A percentile compares a stretch with the other conserved stretches of the same genome.
These are phyloP conservation scores for Corchorus capsularis DNA, from an alignment of 345 rosid genomes.

Conservation along the genomic window DNA sequence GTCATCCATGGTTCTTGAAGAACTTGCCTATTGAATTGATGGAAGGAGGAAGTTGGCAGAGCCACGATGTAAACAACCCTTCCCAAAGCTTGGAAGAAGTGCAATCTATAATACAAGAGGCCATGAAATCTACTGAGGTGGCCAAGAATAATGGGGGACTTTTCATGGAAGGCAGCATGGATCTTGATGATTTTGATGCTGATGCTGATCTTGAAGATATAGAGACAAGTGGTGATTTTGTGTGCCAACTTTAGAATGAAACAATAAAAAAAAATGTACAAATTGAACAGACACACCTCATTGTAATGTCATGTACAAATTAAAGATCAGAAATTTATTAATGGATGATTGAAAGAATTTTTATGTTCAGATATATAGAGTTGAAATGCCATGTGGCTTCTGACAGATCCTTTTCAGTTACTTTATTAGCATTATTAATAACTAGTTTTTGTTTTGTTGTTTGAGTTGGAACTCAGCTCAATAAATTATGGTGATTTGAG, in stretches of 20 bases:
- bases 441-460: neutral
- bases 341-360: neutral
- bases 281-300: neutral
- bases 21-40: constrained; percentile 61
- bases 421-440: neutral
- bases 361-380: neutral
- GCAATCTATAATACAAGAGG: constrained; percentile 53
- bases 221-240: constrained; percentile 61
- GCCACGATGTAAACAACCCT: constrained; percentile 56
- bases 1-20: constrained; percentile 69
- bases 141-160: constrained; percentile 31
- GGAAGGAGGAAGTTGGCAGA: constrained; percentile 62
- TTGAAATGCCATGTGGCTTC: neutral
- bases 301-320: neutral
- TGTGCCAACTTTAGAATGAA: constrained; percentile 36
- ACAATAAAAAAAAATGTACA: neutral
- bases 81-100: constrained; percentile 65
- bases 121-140: constrained; percentile 43
- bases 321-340: neutral
- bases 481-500: neutral
- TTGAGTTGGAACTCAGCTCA: neutral
- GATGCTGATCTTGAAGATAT: constrained; percentile 49
- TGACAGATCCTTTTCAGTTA: neutral
- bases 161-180: constrained; percentile 55
- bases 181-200: constrained; percentile 62